Evolutionary conservation across 306 rosid genomes (phyloP).

Genomic region (Lathyrus oleraceus): DNA sequence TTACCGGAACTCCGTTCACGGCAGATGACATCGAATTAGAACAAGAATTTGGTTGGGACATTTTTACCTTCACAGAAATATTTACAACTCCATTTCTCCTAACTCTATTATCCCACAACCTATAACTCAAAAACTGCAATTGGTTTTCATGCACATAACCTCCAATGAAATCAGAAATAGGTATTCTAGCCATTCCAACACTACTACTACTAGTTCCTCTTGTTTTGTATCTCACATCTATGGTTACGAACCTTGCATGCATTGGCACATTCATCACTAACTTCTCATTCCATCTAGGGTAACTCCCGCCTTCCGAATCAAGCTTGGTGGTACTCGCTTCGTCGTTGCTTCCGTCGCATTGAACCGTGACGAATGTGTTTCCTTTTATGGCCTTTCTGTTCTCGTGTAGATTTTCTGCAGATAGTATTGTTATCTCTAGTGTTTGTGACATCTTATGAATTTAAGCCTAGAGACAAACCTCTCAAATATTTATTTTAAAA

Average conservation of each 20-base stretch:
- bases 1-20: constrained; percentile 1
- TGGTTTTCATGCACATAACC: constrained; percentile 52
- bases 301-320: constrained; percentile 51
- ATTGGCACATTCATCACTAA: constrained; percentile 50
- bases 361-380: constrained; percentile 50
- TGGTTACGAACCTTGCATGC: constrained; percentile 39
- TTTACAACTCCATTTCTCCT: constrained; percentile 70
- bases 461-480: neutral
- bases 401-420: constrained; percentile 51
- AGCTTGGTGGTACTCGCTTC: constrained; percentile 26
- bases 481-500: too few relatives aligned
- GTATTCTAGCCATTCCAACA: constrained; percentile 54
- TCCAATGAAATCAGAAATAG: constrained; percentile 54
- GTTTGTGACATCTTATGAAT: constrained; percentile 23
- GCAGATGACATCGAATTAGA: neutral
- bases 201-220: constrained; percentile 30
- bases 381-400: constrained; percentile 43
- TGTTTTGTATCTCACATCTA: constrained; percentile 54
- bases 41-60: neutral
- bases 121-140: constrained; percentile 67
- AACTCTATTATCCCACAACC: constrained; percentile 62
- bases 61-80: constrained; percentile 55
- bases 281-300: constrained; percentile 64
- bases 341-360: constrained; percentile 28
- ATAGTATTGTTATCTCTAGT: constrained; percentile 59